Conservation (phyloP, 305 asterid species). For the Withania somnifera region DNA sequence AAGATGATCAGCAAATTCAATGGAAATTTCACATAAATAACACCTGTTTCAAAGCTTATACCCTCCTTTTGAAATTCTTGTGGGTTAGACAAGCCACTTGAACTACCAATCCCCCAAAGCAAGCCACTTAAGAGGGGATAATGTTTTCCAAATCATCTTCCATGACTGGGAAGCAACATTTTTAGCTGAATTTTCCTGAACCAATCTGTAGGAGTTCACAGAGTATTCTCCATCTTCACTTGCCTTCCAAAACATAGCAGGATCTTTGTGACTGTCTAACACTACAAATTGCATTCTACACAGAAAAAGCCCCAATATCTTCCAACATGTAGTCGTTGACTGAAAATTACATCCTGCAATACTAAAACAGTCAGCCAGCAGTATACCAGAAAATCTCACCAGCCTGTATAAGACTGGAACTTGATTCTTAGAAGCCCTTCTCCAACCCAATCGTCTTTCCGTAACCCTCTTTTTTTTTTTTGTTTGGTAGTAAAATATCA, state of each 20-base stretch:
- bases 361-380: neutral
- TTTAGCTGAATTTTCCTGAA: neutral
- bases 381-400: neutral
- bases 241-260: neutral
- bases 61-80: neutral
- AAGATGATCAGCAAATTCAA: neutral
- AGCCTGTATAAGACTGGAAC: neutral
- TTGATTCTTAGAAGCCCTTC: neutral
- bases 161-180: neutral
- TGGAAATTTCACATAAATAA: neutral
- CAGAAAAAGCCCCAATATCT: neutral
- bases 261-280: neutral
- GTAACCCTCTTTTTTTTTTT: neutral
- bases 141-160: neutral
- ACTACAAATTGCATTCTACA: neutral
- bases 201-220: neutral
- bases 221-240: neutral
- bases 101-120: neutral
- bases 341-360: neutral
- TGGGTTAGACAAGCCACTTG: neutral
- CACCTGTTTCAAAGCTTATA: neutral
- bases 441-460: neutral
- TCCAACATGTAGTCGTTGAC: neutral
- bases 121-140: neutral
- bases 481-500: neutral